A percentile compares a stretch with the other conserved stretches of the same genome.
Conservation (phyloP, 169 alveolate genomes). For the Theileria annulata region DNA sequence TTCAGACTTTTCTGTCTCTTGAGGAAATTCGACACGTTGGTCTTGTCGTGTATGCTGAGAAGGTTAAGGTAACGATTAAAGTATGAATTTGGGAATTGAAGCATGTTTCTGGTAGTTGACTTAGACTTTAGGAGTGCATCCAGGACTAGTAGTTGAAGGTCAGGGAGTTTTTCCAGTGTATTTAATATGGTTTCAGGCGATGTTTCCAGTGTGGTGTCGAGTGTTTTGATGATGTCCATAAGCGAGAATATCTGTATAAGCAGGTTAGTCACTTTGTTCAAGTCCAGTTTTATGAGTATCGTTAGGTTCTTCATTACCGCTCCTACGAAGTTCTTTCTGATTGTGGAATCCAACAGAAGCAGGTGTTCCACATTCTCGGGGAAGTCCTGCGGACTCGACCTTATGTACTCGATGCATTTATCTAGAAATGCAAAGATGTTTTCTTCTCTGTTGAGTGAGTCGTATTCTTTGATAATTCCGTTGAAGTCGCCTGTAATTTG, state of each 20-base stretch:
- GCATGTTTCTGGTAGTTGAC: not conserved
- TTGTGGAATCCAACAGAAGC: constrained; percentile 27
- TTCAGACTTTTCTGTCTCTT: constrained; percentile 40
- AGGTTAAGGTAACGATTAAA: constrained; percentile 42
- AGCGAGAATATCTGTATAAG: constrained; percentile 35
- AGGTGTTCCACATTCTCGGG: constrained; percentile 22
- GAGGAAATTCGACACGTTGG: constrained; percentile 45
- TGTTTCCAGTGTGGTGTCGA: constrained; percentile 38
- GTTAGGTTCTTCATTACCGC: constrained; percentile 37
- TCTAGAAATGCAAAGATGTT: constrained; percentile 29
- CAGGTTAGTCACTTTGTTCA: constrained; percentile 36
- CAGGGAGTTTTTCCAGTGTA: constrained; percentile 48
- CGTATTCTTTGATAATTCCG: constrained; percentile 26
- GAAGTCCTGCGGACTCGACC: not conserved
- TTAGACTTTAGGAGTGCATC: constrained; percentile 36
- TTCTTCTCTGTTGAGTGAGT: constrained; percentile 16
- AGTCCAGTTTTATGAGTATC: constrained; percentile 36
- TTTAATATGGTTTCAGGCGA: constrained; percentile 39
- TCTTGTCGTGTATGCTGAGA: constrained; percentile 36
- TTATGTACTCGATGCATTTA: constrained; percentile 30
- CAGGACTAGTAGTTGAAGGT: constrained; percentile 44
- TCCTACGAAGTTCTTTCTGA: constrained; percentile 30
- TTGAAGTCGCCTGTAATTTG: constrained; percentile 39
- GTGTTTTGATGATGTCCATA: constrained; percentile 21
- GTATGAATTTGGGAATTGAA: constrained; percentile 24